phyloP scores from a whole-genome alignment of 2,329 filamentous ascomycete genomes.

The Epichloe glyceriae region DNA sequence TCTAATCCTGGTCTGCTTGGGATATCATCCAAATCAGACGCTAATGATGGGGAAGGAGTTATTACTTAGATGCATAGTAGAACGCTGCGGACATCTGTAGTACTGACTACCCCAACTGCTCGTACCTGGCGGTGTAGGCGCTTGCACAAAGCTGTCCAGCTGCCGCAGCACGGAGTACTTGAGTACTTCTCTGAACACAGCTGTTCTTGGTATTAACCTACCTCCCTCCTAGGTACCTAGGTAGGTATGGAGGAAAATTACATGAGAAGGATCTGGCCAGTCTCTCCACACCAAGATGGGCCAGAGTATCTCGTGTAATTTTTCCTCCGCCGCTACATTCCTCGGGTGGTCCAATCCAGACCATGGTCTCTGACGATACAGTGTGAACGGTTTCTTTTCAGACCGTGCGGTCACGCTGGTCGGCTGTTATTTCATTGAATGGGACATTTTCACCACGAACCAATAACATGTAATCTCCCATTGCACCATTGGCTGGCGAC shows the following conservation, averaged over 20 bases:
- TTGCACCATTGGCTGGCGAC: neutral
- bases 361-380: neutral
- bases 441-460: neutral
- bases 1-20: too few species aligned
- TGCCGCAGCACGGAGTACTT: neutral
- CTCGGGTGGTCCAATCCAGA: neutral
- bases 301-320: too few species aligned
- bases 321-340: too few species aligned
- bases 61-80: too few species aligned
- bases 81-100: too few species aligned
- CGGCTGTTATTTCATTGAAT: neutral
- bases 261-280: too few species aligned
- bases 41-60: too few species aligned
- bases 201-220: neutral
- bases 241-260: neutral
- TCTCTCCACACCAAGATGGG: too few species aligned
- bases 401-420: neutral
- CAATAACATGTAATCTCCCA: neutral
- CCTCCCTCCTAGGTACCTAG: neutral
- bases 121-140: neutral
- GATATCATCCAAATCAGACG: too few species aligned
- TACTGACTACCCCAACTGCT: too few species aligned
- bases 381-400: neutral
- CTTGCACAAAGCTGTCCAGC: neutral
- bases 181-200: too few species aligned